Conservation (phyloP, 495 filamentous ascomycete genomes). For the Penicillium tannophilum region DNA sequence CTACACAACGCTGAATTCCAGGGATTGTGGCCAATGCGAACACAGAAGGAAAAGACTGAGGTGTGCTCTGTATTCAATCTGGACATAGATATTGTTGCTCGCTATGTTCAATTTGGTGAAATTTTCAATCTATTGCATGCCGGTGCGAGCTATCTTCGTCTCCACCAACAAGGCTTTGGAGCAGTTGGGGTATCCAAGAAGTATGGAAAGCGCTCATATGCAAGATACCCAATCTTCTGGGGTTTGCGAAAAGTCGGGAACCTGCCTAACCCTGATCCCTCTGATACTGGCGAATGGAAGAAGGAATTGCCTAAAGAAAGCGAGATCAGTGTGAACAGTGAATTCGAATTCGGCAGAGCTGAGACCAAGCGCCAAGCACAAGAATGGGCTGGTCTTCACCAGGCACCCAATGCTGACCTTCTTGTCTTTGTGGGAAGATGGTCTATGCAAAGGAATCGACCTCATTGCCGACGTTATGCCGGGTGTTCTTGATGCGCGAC, state of each 20-base stretch:
- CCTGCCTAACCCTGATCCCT: conserved; percentile 75
- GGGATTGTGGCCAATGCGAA: conserved; percentile 74
- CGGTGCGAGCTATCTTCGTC: conserved; percentile 69
- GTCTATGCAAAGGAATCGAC: conserved; percentile 76
- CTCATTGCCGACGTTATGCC: conserved; percentile 79
- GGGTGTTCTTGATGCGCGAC: conserved; percentile 65
- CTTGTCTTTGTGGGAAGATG: conserved; percentile 80
- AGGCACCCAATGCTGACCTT: conserved; percentile 68
- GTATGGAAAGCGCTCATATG: conserved; percentile 74
- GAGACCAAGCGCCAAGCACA: conserved; percentile 69
- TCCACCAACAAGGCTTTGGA: conserved; percentile 75
- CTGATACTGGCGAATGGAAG: conserved; percentile 70
- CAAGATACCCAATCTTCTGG: conserved; percentile 80
- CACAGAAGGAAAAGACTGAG: conserved; percentile 64
- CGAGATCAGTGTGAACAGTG: conserved; percentile 56
- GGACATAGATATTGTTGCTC: conserved; percentile 42
- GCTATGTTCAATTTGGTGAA: conserved; percentile 63
- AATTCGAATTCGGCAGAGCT: conserved; percentile 57
- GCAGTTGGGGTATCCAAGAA: conserved; percentile 75
- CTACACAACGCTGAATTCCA: conserved; percentile 76
- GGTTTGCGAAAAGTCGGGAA: conserved; percentile 69
- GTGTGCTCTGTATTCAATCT: conserved; percentile 72
- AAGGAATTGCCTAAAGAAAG: conserved; percentile 54
- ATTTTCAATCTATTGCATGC: conserved; percentile 75
- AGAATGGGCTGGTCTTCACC: conserved; percentile 72